A percentile compares a stretch with the other conserved stretches of the same genome.
Conservation (phyloP, 768 basidiomycete species). For the Boletus edulis region DNA sequence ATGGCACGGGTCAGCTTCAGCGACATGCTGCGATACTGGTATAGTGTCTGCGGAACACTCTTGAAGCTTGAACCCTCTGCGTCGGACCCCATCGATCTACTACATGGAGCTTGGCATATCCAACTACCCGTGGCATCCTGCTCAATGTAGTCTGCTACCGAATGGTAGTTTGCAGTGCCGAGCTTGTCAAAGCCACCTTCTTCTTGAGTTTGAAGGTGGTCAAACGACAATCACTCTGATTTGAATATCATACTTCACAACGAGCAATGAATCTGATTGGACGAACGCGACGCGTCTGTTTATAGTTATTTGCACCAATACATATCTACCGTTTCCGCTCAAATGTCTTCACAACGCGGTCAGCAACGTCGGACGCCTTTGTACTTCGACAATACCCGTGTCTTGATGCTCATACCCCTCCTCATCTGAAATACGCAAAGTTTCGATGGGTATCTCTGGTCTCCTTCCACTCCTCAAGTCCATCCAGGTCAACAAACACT, state of each 20-base stretch:
- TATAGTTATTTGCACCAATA: slow-evolving; percentile 23
- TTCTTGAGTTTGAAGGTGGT: too few species aligned
- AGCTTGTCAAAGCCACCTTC: too few species aligned
- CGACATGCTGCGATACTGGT: too few species aligned
- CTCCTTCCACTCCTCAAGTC: slow-evolving; percentile 88
- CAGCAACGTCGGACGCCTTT: neutral
- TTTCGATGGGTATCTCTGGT: slow-evolving; percentile 85
- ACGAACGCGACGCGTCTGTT: slow-evolving; percentile 33
- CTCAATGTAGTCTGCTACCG: too few species aligned
- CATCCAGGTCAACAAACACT: slow-evolving; percentile 74
- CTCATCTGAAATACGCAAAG: neutral
- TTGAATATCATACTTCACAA: neutral
- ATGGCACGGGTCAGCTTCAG: too few species aligned
- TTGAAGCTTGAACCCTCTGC: too few species aligned
- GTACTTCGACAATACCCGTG: slow-evolving; percentile 2
- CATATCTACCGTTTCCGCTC: too few species aligned
- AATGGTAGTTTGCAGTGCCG: neutral
- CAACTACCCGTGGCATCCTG: too few species aligned
- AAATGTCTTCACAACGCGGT: neutral
- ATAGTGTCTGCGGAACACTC: too few species aligned
- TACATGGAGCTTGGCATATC: too few species aligned
- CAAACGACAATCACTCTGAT: too few species aligned
- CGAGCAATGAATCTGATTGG: slow-evolving; percentile 10
- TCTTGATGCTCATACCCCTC: neutral
- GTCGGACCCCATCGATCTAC: too few species aligned